Conservation (phyloP, 352 stramenopile species). For the Pseudoperonospora humuli region DNA sequence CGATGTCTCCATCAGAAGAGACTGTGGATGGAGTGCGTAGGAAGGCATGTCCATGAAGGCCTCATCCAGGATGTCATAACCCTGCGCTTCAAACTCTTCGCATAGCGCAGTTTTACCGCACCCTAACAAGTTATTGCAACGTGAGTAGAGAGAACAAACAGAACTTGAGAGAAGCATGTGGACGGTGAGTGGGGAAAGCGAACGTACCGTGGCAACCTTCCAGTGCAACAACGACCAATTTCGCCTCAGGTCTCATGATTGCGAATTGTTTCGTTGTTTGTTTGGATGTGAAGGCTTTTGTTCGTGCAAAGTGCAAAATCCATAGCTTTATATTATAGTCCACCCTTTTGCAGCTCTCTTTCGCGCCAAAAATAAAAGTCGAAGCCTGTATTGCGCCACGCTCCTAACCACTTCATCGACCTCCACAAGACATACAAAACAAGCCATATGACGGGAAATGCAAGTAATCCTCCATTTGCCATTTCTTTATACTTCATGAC, state of each 20-base stretch:
- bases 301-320: too few species aligned
- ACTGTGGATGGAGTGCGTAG: slow-evolving; percentile 82
- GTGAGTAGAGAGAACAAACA: not conserved
- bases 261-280: not conserved
- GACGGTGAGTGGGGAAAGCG: not conserved
- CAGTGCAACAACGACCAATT: slow-evolving; percentile 77
- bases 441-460: too few species aligned
- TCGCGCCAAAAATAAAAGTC: slow-evolving; percentile 18
- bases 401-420: too few species aligned
- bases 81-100: slow-evolving; percentile 64
- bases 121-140: slow-evolving; percentile 13
- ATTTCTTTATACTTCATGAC: too few species aligned
- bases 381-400: not conserved
- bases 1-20: slow-evolving; percentile 85
- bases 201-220: slow-evolving; percentile 75
- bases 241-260: slow-evolving; percentile 34
- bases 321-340: too few species aligned
- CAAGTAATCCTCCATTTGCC: too few species aligned
- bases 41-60: slow-evolving; percentile 85
- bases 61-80: slow-evolving; percentile 79
- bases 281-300: slow-evolving; percentile 5
- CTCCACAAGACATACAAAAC: not conserved
- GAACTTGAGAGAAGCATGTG: not conserved
- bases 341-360: slow-evolving; percentile 2
- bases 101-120: slow-evolving; percentile 79